phyloP scores from a whole-genome alignment of 495 filamentous ascomycete genomes.

The Diplogelasinospora grovesii region DNA sequence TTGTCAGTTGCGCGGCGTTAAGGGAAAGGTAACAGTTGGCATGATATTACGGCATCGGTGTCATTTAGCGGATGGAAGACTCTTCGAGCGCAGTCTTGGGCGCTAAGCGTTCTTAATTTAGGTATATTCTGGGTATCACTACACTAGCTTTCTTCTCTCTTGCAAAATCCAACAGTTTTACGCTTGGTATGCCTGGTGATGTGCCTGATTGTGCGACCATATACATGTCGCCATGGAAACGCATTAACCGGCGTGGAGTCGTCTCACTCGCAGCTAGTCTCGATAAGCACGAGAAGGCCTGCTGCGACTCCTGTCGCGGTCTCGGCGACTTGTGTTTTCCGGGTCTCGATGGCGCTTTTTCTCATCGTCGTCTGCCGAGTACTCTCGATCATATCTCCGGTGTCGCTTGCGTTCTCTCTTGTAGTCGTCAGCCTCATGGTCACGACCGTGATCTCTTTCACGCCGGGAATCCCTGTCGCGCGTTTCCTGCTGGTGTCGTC shows the following conservation, averaged over 20 bases:
- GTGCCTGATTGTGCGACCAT: too few species aligned
- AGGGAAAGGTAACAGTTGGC: slow-evolving; percentile 10
- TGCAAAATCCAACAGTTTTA: too few species aligned
- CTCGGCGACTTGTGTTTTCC: slow-evolving; percentile 12
- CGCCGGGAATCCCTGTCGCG: slow-evolving; percentile 19
- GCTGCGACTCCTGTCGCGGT: slow-evolving; percentile 17
- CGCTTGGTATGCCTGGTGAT: too few species aligned
- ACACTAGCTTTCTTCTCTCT: too few species aligned
- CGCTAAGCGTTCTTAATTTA: too few species aligned
- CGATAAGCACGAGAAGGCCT: slow-evolving; percentile 15
- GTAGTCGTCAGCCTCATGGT: slow-evolving; percentile 2
- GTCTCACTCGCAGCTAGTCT: slow-evolving; percentile 2
- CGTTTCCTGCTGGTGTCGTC: slow-evolving; percentile 21
- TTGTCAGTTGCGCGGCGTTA: background rate
- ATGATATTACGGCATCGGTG: too few species aligned
- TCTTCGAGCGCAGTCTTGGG: too few species aligned
- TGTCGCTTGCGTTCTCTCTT: slow-evolving; percentile 19
- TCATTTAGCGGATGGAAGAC: too few species aligned
- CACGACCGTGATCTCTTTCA: slow-evolving; percentile 17
- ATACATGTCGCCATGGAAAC: too few species aligned
- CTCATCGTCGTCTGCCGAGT: slow-evolving; percentile 12
- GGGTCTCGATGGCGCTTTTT: slow-evolving; percentile 7
- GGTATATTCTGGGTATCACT: too few species aligned
- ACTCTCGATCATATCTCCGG: slow-evolving; percentile 15
- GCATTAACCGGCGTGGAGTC: too few species aligned